These are phyloP conservation scores for Mallotus repandus DNA, from an alignment of 441 rosid genomes.

Conservation along the genomic window DNA sequence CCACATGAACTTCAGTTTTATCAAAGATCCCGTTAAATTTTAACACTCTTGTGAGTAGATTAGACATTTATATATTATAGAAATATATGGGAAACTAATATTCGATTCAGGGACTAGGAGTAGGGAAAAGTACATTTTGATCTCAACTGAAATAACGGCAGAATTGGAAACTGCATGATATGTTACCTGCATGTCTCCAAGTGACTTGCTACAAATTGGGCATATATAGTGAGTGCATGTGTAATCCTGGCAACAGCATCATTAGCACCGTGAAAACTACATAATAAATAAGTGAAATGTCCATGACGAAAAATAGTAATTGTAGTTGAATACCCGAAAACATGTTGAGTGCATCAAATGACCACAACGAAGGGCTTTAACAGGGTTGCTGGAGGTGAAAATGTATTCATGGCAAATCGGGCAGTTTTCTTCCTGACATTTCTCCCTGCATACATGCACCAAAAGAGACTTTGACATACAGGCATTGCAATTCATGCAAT, in stretches of 20 bases:
- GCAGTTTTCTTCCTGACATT: slow-evolving; percentile 74
- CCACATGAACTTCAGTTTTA: neutral
- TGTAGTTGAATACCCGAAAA: slow-evolving; percentile 56
- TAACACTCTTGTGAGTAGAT: neutral
- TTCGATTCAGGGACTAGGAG: neutral
- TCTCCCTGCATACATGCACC: slow-evolving; percentile 67
- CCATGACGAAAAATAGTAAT: slow-evolving; percentile 4
- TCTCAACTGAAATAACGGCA: neutral
- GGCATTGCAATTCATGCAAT: slow-evolving; percentile 95
- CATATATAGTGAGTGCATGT: slow-evolving; percentile 74
- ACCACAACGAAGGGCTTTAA: slow-evolving; percentile 86
- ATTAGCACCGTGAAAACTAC: slow-evolving; percentile 19
- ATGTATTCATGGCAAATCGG: slow-evolving; percentile 82
- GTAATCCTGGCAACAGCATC: slow-evolving; percentile 56
- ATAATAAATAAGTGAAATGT: slow-evolving; percentile 13
- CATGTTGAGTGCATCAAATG: slow-evolving; percentile 89
- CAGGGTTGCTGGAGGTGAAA: slow-evolving; percentile 64
- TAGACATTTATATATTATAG: neutral
- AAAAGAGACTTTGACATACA: slow-evolving; percentile 64
- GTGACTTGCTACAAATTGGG: slow-evolving; percentile 90
- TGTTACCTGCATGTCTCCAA: slow-evolving; percentile 93
- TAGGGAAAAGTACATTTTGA: neutral
- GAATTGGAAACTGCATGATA: neutral
- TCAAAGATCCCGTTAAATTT: neutral
- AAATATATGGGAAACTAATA: neutral